Evolutionary conservation across 2,329 filamentous ascomycete genomes (phyloP).

Genomic region (Sclerotinia sclerotiorum): DNA sequence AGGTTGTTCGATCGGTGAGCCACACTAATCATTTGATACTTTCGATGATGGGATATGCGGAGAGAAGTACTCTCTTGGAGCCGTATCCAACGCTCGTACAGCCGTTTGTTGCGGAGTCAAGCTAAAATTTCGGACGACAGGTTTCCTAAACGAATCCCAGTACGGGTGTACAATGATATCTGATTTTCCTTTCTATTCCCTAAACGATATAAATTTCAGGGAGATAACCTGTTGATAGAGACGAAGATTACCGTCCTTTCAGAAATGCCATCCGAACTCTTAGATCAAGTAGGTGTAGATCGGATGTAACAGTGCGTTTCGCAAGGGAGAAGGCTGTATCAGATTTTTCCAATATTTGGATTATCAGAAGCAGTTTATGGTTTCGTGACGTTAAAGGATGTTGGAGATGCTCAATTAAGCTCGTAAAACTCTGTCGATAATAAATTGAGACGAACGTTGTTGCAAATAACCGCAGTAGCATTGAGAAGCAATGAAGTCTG

Average conservation of each 20-base stretch:
- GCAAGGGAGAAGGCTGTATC: conserved; percentile 27
- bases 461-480: conserved; percentile 26
- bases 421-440: conserved; percentile 2
- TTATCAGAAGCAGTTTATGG: conserved; percentile 50
- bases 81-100: conserved; percentile 30
- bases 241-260: conserved; percentile 27
- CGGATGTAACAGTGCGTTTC: conserved; percentile 50
- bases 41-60: conserved; percentile 6
- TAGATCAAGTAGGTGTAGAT: conserved; percentile 34
- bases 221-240: not conserved
- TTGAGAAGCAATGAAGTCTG: conserved; percentile 14
- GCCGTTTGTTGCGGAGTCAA: conserved; percentile 31
- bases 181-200: not conserved
- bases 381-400: conserved; percentile 43
- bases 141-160: conserved; percentile 34
- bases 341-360: conserved; percentile 20
- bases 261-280: conserved; percentile 41
- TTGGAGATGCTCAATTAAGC: not conserved
- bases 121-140: conserved; percentile 30
- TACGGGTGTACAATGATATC: not conserved
- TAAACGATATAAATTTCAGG: not conserved
- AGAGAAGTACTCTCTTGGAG: not conserved
- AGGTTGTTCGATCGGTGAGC: conserved; percentile 12
- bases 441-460: conserved; percentile 22
- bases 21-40: conserved; percentile 2